phyloP scores from a whole-genome alignment of 1,139 yeast species.

The Pichia sp. region DNA sequence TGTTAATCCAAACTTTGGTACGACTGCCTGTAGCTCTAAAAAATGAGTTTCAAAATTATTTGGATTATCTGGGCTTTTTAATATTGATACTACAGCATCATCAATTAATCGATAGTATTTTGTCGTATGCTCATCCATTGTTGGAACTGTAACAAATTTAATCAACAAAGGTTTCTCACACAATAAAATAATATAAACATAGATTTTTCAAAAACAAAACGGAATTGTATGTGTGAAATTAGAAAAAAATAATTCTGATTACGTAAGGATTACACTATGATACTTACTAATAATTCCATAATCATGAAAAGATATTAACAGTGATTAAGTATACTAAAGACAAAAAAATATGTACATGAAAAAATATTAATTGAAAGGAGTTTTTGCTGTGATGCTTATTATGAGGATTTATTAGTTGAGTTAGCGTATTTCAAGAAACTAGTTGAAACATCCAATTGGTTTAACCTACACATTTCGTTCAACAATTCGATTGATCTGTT shows the following conservation, averaged over 20 bases:
- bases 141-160: neutral
- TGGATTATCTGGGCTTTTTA: neutral
- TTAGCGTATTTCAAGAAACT: neutral
- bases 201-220: neutral
- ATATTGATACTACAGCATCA: neutral
- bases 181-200: no score
- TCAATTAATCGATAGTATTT: constrained; percentile 1
- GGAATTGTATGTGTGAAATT: neutral
- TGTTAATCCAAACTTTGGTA: constrained; percentile 23
- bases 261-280: neutral
- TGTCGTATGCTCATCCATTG: constrained; percentile 1
- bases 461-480: constrained; percentile 33
- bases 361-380: neutral
- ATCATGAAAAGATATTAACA: neutral
- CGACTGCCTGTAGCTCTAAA: constrained; percentile 15
- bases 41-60: constrained; percentile 2
- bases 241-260: neutral
- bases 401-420: neutral
- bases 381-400: neutral
- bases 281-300: no score
- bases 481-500: constrained; percentile 32
- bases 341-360: neutral
- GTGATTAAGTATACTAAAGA: neutral
- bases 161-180: no score
- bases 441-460: constrained; percentile 1